Evolutionary conservation across 2,329 filamentous ascomycete genomes (phyloP), one percentile per base, ranked within the genome.

Genomic region (Leptographium flavum): DNA sequence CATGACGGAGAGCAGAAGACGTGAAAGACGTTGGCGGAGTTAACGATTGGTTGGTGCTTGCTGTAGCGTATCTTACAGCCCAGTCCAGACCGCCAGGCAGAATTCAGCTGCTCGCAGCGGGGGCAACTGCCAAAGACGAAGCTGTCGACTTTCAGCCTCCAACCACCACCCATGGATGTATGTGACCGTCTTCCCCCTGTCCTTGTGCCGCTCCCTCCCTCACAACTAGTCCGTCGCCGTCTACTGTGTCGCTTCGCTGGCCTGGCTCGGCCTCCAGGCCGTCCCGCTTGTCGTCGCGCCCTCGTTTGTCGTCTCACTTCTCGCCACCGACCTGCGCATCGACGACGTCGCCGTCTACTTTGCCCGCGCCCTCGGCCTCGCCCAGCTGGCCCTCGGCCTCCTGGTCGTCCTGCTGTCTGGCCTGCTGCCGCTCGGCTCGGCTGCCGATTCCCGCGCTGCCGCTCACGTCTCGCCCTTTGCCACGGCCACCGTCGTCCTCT

Each of bases 271-370:
- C 32, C 53, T 64, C 9, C 71, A 76, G 55, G 67, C 65, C 10
- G 21, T 68, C 2, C 65, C 70, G 2, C 61, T 73, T 10, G 60
- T 71, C 19, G 35, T 69, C 42, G 71, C 67, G 63, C 69, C 69
- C 2, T 61, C 63, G 15, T 68, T 70, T 51, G 63, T 73, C 48
- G 60, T 57, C 45, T 64, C 65, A 5, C 58, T 73, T 11, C 62
- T 74, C 6, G 57, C 58, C 1, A 15, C 35, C 1, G 59, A 62
- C 21, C 54, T 57, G 43, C 56, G 60, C 14, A 46, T 50, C 15
- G 50, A 55, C n/a, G 78, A 63, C 22, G 67, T 86, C 28, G 82
- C 87, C 60, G 63, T 74, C 46, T 90, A 90, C 69, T 79, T 88
- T 59, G 77, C 77, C 43, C 81, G 83, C 36, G 76, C 72, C 25